These are phyloP conservation scores for Globisporangium paddicum DNA, from an alignment of 352 stramenopile species.

Conservation along the genomic window DNA sequence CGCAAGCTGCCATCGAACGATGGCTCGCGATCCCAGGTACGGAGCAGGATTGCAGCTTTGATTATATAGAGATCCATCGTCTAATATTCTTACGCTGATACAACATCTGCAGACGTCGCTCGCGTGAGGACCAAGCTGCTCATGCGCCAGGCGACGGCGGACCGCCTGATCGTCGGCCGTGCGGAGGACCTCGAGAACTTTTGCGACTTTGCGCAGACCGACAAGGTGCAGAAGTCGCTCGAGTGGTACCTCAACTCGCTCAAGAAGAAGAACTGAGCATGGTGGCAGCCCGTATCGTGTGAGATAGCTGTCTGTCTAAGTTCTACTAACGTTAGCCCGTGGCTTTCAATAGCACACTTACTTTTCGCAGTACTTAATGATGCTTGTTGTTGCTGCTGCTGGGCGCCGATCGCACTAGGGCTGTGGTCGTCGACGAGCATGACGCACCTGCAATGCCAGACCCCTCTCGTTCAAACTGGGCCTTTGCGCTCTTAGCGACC, in stretches of 20 bases:
- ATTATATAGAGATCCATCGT: not conserved
- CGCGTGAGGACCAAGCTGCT: constrained; percentile 72
- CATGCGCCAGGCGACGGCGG: constrained; percentile 71
- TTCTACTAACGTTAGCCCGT: too few species aligned
- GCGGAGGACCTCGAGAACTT: constrained; percentile 68
- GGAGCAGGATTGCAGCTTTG: not conserved
- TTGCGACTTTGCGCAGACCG: constrained; percentile 66
- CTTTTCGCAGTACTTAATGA: constrained; percentile 24
- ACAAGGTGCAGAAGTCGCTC: constrained; percentile 82
- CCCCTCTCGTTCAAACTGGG: constrained; percentile 19
- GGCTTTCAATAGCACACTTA: too few species aligned
- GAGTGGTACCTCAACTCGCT: constrained; percentile 73
- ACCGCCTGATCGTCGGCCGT: constrained; percentile 44
- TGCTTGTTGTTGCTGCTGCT: constrained; percentile 37
- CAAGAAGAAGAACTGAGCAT: constrained; percentile 66
- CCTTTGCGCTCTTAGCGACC: constrained; percentile 4
- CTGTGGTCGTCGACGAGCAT: constrained; percentile 18
- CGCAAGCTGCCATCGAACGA: constrained; percentile 57
- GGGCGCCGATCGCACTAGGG: constrained; percentile 25
- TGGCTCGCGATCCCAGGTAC: constrained; percentile 81
- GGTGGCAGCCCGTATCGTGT: too few species aligned
- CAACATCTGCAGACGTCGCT: constrained; percentile 34
- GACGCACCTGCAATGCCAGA: constrained; percentile 37
- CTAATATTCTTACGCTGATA: not conserved
- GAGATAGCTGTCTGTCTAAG: too few species aligned